phyloP scores from a whole-genome alignment of 441 rosid genomes.

The Francoa sonchifolia region DNA sequence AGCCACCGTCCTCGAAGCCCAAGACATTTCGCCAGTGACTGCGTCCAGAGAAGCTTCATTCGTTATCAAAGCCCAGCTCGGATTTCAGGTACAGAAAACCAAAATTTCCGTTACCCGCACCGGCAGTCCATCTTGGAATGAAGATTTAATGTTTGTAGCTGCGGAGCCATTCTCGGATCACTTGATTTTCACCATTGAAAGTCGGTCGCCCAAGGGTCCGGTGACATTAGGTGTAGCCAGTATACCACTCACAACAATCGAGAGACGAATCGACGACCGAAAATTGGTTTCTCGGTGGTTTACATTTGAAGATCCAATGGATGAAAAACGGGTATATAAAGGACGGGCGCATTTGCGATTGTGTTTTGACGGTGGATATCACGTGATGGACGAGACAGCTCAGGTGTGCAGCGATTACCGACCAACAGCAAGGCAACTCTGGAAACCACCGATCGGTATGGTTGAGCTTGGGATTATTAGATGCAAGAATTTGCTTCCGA shows the following conservation, averaged over 20 bases:
- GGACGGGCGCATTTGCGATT: conserved; percentile 46
- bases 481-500: conserved; percentile 43
- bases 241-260: conserved; percentile 11
- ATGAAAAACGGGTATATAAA: conserved; percentile 28
- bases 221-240: conserved; percentile 6
- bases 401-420: conserved; percentile 58
- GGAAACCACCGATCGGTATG: conserved; percentile 51
- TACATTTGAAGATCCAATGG: conserved; percentile 26
- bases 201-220: conserved; percentile 9
- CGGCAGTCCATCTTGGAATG: conserved; percentile 15
- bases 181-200: conserved; percentile 9
- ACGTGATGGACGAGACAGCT: conserved; percentile 64
- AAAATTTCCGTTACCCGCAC: conserved; percentile 5
- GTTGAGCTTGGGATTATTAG: conserved; percentile 53
- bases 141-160: conserved; percentile 14
- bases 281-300: conserved; percentile 14
- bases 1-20: conserved; percentile 16
- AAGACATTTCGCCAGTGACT: conserved; percentile 11
- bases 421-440: conserved; percentile 55
- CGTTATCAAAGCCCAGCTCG: conserved; percentile 13
- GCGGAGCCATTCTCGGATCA: conserved; percentile 15
- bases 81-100: conserved; percentile 15
- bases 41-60: conserved; percentile 9
- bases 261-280: conserved; percentile 19
- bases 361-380: conserved; percentile 67